A percentile compares a stretch with the other conserved stretches of the same genome.
Evolutionary conservation across 495 filamentous ascomycete species (phyloP).

Genomic region (Talaromyces stipitatus): DNA sequence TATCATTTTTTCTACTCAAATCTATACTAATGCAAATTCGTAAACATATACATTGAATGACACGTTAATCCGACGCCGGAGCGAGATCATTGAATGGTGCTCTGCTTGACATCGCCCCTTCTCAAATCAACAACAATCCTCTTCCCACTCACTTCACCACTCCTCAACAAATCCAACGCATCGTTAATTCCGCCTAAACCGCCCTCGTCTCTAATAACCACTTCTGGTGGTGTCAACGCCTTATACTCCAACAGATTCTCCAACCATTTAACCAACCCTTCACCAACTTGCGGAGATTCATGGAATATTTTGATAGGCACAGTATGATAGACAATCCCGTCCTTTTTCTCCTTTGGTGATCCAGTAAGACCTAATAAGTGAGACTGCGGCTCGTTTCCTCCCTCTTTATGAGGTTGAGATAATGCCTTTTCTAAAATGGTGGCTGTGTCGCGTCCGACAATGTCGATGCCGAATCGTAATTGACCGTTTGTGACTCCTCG

Average conservation of each 20-base stretch:
- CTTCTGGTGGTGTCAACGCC: constrained; percentile 46
- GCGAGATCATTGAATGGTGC: neutral
- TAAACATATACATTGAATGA: neutral
- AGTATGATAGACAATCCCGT: constrained; percentile 45
- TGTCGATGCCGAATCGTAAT: constrained; percentile 57
- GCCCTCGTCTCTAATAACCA: constrained; percentile 44
- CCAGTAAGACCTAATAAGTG: constrained; percentile 60
- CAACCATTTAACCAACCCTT: constrained; percentile 49
- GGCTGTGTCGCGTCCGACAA: constrained; percentile 51
- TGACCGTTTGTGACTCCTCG: constrained; percentile 42
- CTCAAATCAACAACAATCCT: constrained; percentile 47
- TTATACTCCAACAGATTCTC: constrained; percentile 46
- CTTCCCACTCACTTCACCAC: constrained; percentile 50
- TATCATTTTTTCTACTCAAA: neutral
- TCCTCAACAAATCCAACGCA: constrained; percentile 50
- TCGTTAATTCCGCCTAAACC: constrained; percentile 56
- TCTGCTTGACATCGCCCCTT: neutral
- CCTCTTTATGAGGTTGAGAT: constrained; percentile 10
- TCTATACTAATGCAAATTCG: neutral
- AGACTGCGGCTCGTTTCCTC: constrained; percentile 15
- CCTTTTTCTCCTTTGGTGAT: constrained; percentile 41
- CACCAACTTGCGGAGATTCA: constrained; percentile 47
- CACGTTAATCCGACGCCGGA: too few species aligned
- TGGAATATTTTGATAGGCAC: constrained; percentile 68
- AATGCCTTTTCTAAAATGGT: constrained; percentile 41